A percentile compares a stretch with the other conserved stretches of the same genome.
Conservation (phyloP, 2,329 filamentous ascomycete species). For the Calycina herbarum region DNA sequence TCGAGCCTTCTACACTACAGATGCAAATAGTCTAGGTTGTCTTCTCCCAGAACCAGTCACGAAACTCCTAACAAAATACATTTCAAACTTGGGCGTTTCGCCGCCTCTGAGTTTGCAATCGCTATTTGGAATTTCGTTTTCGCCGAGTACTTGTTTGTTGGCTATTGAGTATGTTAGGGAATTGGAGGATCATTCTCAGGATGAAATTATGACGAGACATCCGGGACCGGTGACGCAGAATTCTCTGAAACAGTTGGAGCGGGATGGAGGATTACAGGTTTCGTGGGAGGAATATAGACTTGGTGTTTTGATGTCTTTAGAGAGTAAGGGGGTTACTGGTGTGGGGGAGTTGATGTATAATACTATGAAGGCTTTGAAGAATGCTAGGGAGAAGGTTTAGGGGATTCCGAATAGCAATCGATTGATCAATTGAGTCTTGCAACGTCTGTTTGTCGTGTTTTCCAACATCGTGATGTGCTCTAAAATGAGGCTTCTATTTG, state of each 20-base stretch:
- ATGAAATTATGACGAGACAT: slow-evolving; percentile 50
- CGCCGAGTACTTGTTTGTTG: slow-evolving; percentile 56
- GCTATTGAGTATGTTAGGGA: slow-evolving; percentile 56
- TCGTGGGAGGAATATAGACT: slow-evolving; percentile 75
- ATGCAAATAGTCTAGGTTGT: slow-evolving; percentile 60
- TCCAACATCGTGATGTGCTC: background rate
- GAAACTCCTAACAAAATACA: slow-evolving; percentile 48
- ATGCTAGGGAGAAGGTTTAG: slow-evolving; percentile 17
- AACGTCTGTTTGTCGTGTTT: background rate
- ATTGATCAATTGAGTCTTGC: background rate
- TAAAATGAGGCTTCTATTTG: background rate
- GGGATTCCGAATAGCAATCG: no score
- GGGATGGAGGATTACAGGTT: slow-evolving; percentile 64
- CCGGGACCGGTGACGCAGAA: slow-evolving; percentile 69
- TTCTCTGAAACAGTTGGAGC: slow-evolving; percentile 62
- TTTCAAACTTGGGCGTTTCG: slow-evolving; percentile 48
- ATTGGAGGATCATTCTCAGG: slow-evolving; percentile 55
- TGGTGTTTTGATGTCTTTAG: slow-evolving; percentile 68
- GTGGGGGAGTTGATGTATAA: slow-evolving; percentile 73
- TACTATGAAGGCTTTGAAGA: slow-evolving; percentile 75
- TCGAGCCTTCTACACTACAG: slow-evolving; percentile 65
- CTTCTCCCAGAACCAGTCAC: slow-evolving; percentile 49
- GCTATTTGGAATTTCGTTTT: slow-evolving; percentile 60
- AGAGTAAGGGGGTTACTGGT: slow-evolving; percentile 62
- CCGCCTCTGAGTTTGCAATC: slow-evolving; percentile 44